A percentile compares a stretch with the other conserved stretches of the same genome.
These are phyloP conservation scores for Neoconidiobolus thromboides DNA, from an alignment of 371 early-diverging fungal species.

Conservation along the genomic window DNA sequence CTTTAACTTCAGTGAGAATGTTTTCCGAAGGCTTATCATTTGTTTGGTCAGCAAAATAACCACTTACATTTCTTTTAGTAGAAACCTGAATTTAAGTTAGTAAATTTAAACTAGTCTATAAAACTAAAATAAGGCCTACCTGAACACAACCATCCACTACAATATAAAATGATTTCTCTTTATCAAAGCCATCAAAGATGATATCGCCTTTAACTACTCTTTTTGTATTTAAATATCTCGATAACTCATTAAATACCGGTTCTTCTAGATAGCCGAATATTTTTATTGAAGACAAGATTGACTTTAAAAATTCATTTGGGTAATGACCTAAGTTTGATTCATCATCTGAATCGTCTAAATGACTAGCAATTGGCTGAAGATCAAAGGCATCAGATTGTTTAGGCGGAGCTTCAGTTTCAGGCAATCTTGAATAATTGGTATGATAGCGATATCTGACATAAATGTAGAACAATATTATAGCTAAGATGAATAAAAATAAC, in stretches of 20 bases:
- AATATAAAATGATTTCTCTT: constrained; percentile 67
- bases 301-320: constrained; percentile 66
- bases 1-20: constrained; percentile 63
- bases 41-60: constrained; percentile 6
- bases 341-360: constrained; percentile 18
- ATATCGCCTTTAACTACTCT: constrained; percentile 63
- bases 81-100: not conserved
- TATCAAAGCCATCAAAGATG: constrained; percentile 32
- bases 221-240: constrained; percentile 67
- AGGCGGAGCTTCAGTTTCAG: constrained; percentile 19
- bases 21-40: constrained; percentile 13
- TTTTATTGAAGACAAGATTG: constrained; percentile 73
- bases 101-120: constrained; percentile 6
- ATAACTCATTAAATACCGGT: constrained; percentile 88
- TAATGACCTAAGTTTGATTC: constrained; percentile 19
- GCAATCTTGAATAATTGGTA: constrained; percentile 62
- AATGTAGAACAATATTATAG: no score
- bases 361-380: constrained; percentile 52
- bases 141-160: constrained; percentile 89
- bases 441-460: constrained; percentile 43
- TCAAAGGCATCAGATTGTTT: constrained; percentile 28
- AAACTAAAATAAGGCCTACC: constrained; percentile 24
- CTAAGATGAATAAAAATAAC: no score
- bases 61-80: no score
- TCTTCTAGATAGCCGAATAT: constrained; percentile 95